A percentile compares a stretch with the other conserved stretches of the same genome.
phyloP scores from a whole-genome alignment of 169 alveolate species.

The Cryptosporidium sp. region DNA sequence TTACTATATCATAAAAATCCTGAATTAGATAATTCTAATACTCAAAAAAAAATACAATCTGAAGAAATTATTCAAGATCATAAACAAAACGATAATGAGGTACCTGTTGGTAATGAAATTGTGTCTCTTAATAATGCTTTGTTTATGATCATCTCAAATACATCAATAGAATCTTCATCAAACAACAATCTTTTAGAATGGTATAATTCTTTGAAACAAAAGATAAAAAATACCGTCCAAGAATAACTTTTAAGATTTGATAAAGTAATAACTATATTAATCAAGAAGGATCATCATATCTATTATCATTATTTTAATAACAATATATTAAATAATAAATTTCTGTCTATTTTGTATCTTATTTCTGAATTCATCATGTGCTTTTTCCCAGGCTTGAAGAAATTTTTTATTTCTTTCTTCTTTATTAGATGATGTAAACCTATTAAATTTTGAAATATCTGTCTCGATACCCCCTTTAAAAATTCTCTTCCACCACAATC shows the following conservation, averaged over 20 bases:
- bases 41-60: neutral
- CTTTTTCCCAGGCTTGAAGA: slow-evolving; percentile 33
- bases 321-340: neutral
- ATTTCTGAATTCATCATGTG: slow-evolving; percentile 33
- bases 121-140: slow-evolving; percentile 8
- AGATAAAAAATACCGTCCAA: neutral
- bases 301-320: neutral
- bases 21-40: slow-evolving; percentile 1
- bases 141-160: slow-evolving; percentile 12
- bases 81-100: neutral
- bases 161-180: neutral
- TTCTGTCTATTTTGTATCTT: slow-evolving; percentile 21
- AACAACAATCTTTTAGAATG: slow-evolving; percentile 3
- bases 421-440: neutral
- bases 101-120: neutral
- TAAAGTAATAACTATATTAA: neutral
- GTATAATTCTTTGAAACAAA: slow-evolving; percentile 31
- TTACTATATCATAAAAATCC: slow-evolving; percentile 13
- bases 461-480: slow-evolving; percentile 44
- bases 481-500: slow-evolving; percentile 56
- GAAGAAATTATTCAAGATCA: neutral
- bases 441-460: slow-evolving; percentile 1
- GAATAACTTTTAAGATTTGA: neutral
- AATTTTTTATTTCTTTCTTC: slow-evolving; percentile 42
- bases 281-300: no score